Conservation (phyloP, 2,329 filamentous ascomycete genomes). For the Rugonectria rugulosa region DNA sequence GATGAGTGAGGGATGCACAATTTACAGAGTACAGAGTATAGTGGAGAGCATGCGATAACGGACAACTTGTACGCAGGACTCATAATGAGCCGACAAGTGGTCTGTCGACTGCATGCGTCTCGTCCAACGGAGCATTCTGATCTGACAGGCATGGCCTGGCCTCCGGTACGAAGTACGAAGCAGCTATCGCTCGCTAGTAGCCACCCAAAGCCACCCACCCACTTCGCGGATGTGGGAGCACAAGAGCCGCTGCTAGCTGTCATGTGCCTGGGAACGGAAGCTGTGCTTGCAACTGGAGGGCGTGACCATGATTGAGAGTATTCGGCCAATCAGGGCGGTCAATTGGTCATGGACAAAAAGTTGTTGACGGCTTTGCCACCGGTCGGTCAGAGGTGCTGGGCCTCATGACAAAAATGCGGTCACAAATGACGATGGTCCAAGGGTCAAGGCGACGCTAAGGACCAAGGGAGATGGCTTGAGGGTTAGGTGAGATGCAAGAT, state of each 20-base stretch:
- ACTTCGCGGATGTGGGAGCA: neutral
- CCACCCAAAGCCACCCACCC: too few relatives aligned
- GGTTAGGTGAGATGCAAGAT: slow-evolving; percentile 17
- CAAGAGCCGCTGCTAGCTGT: slow-evolving; percentile 2
- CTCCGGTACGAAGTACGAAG: too few relatives aligned
- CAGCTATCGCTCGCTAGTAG: too few relatives aligned
- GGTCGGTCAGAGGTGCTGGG: neutral
- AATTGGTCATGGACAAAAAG: slow-evolving; percentile 27
- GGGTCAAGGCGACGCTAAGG: neutral
- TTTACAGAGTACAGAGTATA: too few relatives aligned
- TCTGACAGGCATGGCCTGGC: too few relatives aligned
- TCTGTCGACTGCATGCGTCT: slow-evolving; percentile 14
- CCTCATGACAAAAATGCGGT: slow-evolving; percentile 13
- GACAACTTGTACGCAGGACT: slow-evolving; percentile 13
- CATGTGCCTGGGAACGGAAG: slow-evolving; percentile 10
- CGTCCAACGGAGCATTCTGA: slow-evolving; percentile 18
- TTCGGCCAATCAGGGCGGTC: slow-evolving; percentile 31
- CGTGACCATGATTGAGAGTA: neutral
- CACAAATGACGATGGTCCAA: slow-evolving; percentile 7
- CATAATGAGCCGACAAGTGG: slow-evolving; percentile 17
- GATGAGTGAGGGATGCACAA: slow-evolving; percentile 1
- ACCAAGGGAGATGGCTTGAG: slow-evolving; percentile 9
- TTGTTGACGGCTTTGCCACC: slow-evolving; percentile 9
- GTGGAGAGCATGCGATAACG: slow-evolving; percentile 21
- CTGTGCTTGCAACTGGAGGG: slow-evolving; percentile 2